Evolutionary conservation across 148 eudicot species (phyloP).

Genomic region (Camellia japonica): DNA sequence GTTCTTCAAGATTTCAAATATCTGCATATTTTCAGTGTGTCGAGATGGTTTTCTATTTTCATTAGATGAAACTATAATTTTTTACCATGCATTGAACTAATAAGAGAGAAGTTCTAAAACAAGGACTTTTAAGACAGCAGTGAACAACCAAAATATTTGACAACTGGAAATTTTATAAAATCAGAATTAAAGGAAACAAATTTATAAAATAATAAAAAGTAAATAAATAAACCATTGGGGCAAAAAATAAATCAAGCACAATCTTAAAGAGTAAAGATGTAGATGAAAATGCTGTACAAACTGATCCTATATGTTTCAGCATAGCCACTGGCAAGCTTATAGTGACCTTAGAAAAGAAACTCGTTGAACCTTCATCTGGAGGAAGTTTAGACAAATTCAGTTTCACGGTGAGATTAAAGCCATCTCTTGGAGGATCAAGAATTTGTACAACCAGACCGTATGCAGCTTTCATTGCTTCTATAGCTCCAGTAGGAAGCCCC

Average conservation of each 20-base stretch:
- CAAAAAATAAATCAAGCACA: neutral
- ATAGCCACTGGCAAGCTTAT: slow-evolving; percentile 39
- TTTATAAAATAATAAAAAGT: neutral
- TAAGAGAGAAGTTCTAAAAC: neutral
- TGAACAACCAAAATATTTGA: neutral
- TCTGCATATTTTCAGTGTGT: neutral
- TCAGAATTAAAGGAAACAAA: neutral
- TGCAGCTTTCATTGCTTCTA: slow-evolving; percentile 90
- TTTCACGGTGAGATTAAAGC: slow-evolving; percentile 91
- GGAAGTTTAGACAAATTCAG: slow-evolving; percentile 89
- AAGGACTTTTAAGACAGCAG: neutral
- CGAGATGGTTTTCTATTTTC: neutral
- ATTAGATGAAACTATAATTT: neutral
- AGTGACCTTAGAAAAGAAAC: slow-evolving; percentile 65
- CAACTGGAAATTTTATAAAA: neutral
- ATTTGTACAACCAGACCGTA: slow-evolving; percentile 71
- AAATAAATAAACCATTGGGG: neutral
- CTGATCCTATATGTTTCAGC: slow-evolving; percentile 19
- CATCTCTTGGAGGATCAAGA: slow-evolving; percentile 97
- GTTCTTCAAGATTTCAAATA: neutral
- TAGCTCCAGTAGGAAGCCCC: slow-evolving; percentile 91
- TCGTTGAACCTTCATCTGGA: slow-evolving; percentile 91
- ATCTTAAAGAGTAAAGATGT: neutral
- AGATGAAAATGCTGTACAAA: slow-evolving; percentile 7
- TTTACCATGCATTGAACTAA: neutral